Evolutionary conservation across 768 basidiomycete species (phyloP), one percentile per base, ranked within the genome.

Genomic region (Goffeauzyma gilvescens): DNA sequence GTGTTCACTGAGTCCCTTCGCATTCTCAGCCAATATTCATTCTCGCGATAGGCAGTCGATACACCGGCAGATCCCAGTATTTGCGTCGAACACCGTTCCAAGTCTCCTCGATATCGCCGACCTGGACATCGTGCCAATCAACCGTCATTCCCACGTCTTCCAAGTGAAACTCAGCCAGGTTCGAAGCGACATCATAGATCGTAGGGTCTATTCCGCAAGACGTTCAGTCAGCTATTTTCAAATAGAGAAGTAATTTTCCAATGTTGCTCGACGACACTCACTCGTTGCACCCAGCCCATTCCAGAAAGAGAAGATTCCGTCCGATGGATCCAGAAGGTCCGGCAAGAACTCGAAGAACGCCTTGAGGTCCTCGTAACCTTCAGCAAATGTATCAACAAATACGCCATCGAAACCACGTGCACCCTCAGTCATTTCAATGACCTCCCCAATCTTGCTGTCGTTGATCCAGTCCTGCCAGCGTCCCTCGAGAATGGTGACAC

Each of bases 251-350:
- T 30, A n/a, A 9, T 9, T 30, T 30, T 30, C 28, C 9, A 26
- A 35, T 6, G 5, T 8, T 22, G 25, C 9, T 41, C 17, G 13
- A 32, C 6, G 28, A 6, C 18, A 66, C 78, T 60, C 57, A 81
- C 84, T 86, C 6, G 86, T 95, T 23, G 89, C 90, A 13, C 84
- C 93, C 7, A 98, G 72, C 10, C 93, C 93, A 56, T 98, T 85
- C 72, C 96, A 98, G 66, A 96, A 98, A 47, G 85, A 79, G 59
- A 89, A 82, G 13, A 75, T 69, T n/a, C 80, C 78, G 12, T 75
- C 68, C n/a, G 75, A 72, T 12, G 76, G 75, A 17, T 71, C 69
- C 13, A 95, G 68, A 4, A 98, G 69, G 52, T 80, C 70, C 2
- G 83, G 84, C 2, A 93, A 62, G 33, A 72, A 67, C 42, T 76